Conservation (phyloP, 768 basidiomycete genomes). For the Dentipellis fragilis region DNA sequence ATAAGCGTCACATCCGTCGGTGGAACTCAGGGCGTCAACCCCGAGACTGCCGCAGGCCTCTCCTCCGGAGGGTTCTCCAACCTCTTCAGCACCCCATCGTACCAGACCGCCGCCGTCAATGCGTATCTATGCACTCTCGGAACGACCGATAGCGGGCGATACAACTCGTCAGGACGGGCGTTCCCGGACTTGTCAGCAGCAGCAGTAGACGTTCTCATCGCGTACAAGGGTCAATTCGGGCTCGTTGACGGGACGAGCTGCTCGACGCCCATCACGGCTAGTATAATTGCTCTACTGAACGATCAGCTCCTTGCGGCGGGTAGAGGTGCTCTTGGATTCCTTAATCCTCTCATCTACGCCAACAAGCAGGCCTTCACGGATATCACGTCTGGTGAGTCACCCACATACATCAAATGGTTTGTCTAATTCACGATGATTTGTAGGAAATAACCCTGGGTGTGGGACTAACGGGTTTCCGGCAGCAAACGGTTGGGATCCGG, state of each 20-base stretch:
- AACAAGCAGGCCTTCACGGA: conserved; percentile 1
- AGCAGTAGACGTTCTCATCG: conserved; percentile 21
- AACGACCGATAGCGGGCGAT: conserved; percentile 19
- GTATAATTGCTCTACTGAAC: conserved; percentile 25
- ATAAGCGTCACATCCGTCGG: conserved; percentile 25
- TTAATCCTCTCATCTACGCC: conserved; percentile 15
- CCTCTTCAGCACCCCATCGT: conserved; percentile 17
- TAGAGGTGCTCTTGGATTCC: conserved; percentile 13
- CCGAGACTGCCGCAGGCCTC: conserved; percentile 23
- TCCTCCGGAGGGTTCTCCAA: conserved; percentile 30
- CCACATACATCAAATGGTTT: too few species aligned
- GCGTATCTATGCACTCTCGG: conserved; percentile 26
- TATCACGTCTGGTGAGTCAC: neutral
- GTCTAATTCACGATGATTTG: too few species aligned
- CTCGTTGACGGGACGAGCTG: conserved; percentile 22
- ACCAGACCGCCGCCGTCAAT: conserved; percentile 28
- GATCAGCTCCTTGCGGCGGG: conserved; percentile 20
- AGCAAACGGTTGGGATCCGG: too few species aligned
- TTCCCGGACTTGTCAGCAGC: conserved; percentile 40
- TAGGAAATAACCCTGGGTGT: too few species aligned
- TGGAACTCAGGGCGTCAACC: conserved; percentile 19
- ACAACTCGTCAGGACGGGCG: conserved; percentile 27
- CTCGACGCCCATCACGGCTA: conserved; percentile 24
- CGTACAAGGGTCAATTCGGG: neutral
- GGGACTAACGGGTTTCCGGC: too few species aligned